phyloP scores from a whole-genome alignment of 441 rosid species.

The Eruca vesicaria region DNA sequence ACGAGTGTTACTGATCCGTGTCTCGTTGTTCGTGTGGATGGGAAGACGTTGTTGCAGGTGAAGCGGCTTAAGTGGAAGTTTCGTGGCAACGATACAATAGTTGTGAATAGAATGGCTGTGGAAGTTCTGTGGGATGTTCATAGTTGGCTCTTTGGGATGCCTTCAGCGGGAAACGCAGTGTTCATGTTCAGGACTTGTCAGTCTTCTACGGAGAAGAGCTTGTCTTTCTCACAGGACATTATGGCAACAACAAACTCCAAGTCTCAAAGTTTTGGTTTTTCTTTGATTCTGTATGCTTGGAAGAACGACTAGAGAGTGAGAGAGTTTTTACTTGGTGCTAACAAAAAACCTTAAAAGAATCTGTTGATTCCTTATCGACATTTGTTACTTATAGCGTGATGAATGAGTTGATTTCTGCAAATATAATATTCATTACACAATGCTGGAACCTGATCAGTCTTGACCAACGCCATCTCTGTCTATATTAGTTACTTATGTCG shows the following conservation, averaged over 20 bases:
- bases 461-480: not conserved
- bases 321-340: conserved; percentile 18
- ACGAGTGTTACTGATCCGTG: conserved; percentile 64
- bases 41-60: conserved; percentile 73
- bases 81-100: conserved; percentile 77
- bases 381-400: conserved; percentile 24
- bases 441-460: conserved; percentile 6
- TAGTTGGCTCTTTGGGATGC: conserved; percentile 86
- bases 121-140: conserved; percentile 96
- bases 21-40: conserved; percentile 77
- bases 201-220: conserved; percentile 44
- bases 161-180: conserved; percentile 73
- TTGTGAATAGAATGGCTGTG: conserved; percentile 80
- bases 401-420: conserved; percentile 9
- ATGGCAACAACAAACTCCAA: conserved; percentile 41
- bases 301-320: conserved; percentile 53
- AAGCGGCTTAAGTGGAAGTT: conserved; percentile 91
- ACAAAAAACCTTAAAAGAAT: conserved; percentile 21
- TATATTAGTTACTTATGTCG: not conserved
- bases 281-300: conserved; percentile 90
- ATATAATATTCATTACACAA: no score
- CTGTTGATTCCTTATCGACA: conserved; percentile 32
- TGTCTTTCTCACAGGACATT: conserved; percentile 48
- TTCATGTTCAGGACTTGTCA: conserved; percentile 85
- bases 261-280: conserved; percentile 60